Evolutionary conservation across 2,329 filamentous ascomycete genomes (phyloP).

Genomic region (Penicillium palitans): DNA sequence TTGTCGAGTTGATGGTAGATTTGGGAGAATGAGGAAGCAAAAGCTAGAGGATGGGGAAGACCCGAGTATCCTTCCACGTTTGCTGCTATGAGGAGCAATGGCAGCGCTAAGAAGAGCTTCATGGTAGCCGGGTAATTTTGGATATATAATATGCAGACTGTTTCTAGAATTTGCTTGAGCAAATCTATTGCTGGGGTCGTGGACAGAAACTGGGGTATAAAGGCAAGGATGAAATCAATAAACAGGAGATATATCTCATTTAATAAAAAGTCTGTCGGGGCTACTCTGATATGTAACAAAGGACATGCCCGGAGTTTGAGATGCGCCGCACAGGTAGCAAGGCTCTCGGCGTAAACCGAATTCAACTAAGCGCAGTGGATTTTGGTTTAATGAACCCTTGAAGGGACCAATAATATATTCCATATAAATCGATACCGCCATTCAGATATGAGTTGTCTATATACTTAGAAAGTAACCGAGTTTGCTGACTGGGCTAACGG

Average conservation of each 20-base stretch:
- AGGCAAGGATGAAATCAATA: background rate
- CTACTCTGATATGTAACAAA: constrained; percentile 4
- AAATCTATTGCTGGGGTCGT: background rate
- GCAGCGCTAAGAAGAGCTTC: background rate
- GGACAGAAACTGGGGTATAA: background rate
- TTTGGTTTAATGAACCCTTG: background rate
- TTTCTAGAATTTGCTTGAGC: background rate
- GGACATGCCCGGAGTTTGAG: constrained; percentile 1
- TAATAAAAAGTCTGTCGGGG: background rate
- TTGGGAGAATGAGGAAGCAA: constrained; percentile 20
- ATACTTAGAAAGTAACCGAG: background rate
- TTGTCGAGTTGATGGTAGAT: constrained; percentile 24
- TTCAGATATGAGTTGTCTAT: background rate
- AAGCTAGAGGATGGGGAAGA: constrained; percentile 17
- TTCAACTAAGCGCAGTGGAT: background rate
- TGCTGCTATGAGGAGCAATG: constrained; percentile 3
- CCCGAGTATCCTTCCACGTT: constrained; percentile 1
- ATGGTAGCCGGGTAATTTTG: constrained; percentile 1
- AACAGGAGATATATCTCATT: background rate
- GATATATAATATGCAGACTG: background rate
- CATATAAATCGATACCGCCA: background rate
- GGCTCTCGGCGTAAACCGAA: background rate
- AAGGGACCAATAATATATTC: background rate
- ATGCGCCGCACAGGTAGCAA: constrained; percentile 2
- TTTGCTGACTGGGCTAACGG: constrained; percentile 6